Evolutionary conservation across 495 filamentous ascomycete species (phyloP).

Genomic region (Pseudevernia furfuracea): DNA sequence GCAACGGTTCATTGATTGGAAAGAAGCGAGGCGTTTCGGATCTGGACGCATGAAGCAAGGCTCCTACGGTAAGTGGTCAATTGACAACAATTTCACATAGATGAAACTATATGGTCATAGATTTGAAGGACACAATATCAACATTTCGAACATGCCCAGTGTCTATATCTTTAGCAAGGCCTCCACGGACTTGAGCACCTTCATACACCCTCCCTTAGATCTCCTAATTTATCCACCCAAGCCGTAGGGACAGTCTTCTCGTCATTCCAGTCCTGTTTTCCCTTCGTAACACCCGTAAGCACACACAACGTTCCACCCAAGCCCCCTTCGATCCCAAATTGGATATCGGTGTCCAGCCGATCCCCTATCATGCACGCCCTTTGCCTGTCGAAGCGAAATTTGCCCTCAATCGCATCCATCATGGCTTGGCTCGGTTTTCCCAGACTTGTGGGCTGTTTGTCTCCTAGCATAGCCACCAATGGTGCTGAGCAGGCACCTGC

Average conservation of each 20-base stretch:
- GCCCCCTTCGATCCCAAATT: conserved; percentile 85
- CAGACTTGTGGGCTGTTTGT: conserved; percentile 63
- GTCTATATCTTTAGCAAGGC: background rate
- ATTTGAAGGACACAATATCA: background rate
- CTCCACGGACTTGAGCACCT: background rate
- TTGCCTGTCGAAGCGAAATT: conserved; percentile 77
- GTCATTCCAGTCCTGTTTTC: conserved; percentile 69
- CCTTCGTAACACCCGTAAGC: conserved; percentile 78
- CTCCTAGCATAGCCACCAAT: conserved; percentile 61
- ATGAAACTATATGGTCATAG: background rate
- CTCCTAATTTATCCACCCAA: conserved; percentile 76
- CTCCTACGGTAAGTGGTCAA: background rate
- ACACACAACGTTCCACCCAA: conserved; percentile 89
- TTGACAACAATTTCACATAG: background rate
- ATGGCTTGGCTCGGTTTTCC: conserved; percentile 97
- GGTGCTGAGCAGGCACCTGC: conserved; percentile 79
- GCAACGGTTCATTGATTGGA: background rate
- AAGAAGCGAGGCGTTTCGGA: background rate
- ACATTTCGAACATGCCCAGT: background rate
- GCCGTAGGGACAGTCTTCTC: conserved; percentile 60
- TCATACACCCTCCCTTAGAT: conserved; percentile 40
- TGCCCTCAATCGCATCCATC: conserved; percentile 98
- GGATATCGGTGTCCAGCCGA: conserved; percentile 88
- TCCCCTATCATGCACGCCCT: conserved; percentile 96
- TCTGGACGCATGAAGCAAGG: background rate